Evolutionary conservation across 768 basidiomycete genomes (phyloP).

Genomic region (Tylopilus rubrobrunneus): DNA sequence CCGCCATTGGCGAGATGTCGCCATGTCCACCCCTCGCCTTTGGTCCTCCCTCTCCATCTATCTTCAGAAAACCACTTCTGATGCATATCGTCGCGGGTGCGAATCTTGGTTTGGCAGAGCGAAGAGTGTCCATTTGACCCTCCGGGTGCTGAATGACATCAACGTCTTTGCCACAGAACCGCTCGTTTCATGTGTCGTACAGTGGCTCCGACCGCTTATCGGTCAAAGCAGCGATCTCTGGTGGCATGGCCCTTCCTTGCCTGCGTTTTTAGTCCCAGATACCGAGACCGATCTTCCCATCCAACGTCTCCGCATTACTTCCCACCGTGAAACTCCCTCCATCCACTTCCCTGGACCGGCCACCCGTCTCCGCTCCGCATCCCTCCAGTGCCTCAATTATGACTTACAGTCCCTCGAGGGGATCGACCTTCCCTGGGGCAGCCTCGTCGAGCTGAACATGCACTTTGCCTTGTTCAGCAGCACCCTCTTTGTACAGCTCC

Average conservation of each 20-base stretch:
- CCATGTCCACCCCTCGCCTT: slow-evolving; percentile 29
- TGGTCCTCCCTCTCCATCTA: slow-evolving; percentile 29
- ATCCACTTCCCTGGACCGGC: slow-evolving; percentile 16
- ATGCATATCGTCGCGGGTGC: slow-evolving; percentile 17
- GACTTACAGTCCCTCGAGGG: slow-evolving; percentile 23
- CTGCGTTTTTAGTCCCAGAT: slow-evolving; percentile 13
- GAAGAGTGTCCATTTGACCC: slow-evolving; percentile 22
- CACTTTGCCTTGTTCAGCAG: slow-evolving; percentile 26
- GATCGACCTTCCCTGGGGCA: slow-evolving; percentile 26
- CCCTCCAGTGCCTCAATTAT: slow-evolving; percentile 18
- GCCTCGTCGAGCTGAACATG: slow-evolving; percentile 24
- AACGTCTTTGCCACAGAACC: slow-evolving; percentile 8
- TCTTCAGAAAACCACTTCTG: slow-evolving; percentile 10
- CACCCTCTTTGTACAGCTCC: slow-evolving; percentile 20
- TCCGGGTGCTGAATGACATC: slow-evolving; percentile 28
- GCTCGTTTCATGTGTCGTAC: slow-evolving; percentile 1
- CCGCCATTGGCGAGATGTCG: slow-evolving; percentile 29
- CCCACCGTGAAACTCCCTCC: slow-evolving; percentile 10
- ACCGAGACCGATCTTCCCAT: slow-evolving; percentile 3
- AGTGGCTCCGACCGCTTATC: slow-evolving; percentile 25
- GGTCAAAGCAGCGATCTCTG: slow-evolving; percentile 26
- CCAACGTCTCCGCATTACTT: slow-evolving; percentile 21
- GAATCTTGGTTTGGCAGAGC: slow-evolving; percentile 28
- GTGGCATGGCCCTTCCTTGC: slow-evolving; percentile 30
- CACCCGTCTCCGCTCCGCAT: slow-evolving; percentile 16